A percentile compares a stretch with the other conserved stretches of the same genome.
Conservation (phyloP, 2,329 filamentous ascomycete species). For the Aureobasidium sp. region DNA sequence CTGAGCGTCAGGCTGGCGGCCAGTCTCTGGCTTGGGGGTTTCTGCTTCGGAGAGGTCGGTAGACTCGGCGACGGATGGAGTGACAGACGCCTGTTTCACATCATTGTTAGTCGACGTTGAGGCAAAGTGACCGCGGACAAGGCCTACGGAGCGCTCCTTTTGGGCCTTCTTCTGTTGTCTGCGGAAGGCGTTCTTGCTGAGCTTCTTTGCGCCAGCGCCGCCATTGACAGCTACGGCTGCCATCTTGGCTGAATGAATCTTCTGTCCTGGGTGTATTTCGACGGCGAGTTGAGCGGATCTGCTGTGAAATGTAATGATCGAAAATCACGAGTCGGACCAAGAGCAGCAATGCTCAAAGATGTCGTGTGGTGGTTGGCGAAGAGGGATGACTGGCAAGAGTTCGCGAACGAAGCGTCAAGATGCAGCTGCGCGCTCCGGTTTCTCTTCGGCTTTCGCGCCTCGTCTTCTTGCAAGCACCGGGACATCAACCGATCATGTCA, state of each 20-base stretch:
- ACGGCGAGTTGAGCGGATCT: not conserved
- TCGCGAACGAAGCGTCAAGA: not conserved
- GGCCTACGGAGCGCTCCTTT: constrained; percentile 52
- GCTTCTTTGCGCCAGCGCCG: constrained; percentile 44
- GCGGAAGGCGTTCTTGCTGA: constrained; percentile 89
- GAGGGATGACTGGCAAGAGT: not conserved
- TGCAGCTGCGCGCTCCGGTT: not conserved
- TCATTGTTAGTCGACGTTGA: constrained; percentile 27
- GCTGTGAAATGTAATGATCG: not conserved
- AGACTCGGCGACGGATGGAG: constrained; percentile 17
- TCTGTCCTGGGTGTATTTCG: not conserved
- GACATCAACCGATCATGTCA: not conserved
- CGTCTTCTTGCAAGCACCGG: not conserved
- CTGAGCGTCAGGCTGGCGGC: constrained; percentile 4
- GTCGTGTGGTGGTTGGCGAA: not conserved
- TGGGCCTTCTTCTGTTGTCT: constrained; percentile 91
- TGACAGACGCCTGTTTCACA: constrained; percentile 21
- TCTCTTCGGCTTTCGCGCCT: not conserved
- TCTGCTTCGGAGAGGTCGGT: constrained; percentile 9
- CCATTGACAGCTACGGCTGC: constrained; percentile 26
- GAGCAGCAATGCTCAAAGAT: not conserved
- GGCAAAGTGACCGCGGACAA: not conserved
- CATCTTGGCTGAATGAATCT: constrained; percentile 21
- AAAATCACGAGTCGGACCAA: not conserved
- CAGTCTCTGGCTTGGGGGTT: constrained; percentile 14